Conservation (phyloP, 306 rosid species). For the Luffa aegyptiaca region DNA sequence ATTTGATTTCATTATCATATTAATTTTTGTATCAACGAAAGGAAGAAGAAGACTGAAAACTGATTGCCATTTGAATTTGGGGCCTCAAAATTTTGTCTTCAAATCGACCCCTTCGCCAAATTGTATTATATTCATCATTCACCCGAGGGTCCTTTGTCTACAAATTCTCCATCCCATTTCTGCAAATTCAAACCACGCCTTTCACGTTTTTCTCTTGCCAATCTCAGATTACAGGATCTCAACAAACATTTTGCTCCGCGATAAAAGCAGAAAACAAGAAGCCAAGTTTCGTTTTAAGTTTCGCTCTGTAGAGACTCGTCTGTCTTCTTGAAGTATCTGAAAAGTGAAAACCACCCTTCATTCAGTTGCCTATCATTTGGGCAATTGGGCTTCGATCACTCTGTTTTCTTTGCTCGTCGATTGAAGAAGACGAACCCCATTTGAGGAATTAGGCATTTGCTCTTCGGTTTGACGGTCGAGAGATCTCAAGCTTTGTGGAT, state of each 20-base stretch:
- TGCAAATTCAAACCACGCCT: neutral
- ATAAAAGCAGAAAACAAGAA: neutral
- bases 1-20: no score
- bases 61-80: neutral
- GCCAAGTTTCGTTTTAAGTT: neutral
- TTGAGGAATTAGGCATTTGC: neutral
- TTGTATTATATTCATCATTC: neutral
- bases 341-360: neutral
- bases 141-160: neutral
- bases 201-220: neutral
- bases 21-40: neutral
- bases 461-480: neutral
- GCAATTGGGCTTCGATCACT: neutral
- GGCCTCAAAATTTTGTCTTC: neutral
- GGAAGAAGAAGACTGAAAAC: neutral
- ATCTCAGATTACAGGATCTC: neutral
- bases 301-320: neutral
- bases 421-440: neutral
- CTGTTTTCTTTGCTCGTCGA: neutral
- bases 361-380: neutral
- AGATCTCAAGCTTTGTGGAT: constrained; percentile 5
- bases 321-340: neutral
- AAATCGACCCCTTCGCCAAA: neutral
- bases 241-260: neutral
- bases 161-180: neutral